Evolutionary conservation across 129 eudicot genomes (phyloP), one percentile per base, ranked within the genome.

Genomic region (Flaveria bidentis): DNA sequence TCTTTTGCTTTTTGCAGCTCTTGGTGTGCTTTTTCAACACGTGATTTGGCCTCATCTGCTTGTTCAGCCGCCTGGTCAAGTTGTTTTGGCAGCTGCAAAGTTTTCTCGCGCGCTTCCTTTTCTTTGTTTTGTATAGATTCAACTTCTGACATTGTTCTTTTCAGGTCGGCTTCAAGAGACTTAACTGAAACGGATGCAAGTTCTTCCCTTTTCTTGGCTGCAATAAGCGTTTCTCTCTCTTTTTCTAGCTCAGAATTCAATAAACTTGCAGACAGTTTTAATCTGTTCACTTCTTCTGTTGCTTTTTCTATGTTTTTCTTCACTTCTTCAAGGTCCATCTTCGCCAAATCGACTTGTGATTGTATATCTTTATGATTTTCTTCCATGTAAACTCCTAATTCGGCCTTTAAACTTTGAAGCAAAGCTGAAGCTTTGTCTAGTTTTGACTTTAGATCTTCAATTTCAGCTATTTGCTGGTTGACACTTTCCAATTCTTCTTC

Each of bases 311-410:
- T 83, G 64, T 84, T 87, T 64, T 72, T 83, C 76, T 88, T 88
- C 74, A 87, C 86, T 82, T 88, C 88, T 78, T 93, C 84, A 8
- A 90, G 96, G 65, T 88, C 87, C 78, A 41, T 85, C 80, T 82
- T 86, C 13, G 93, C 88, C 5, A 45, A 71, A 52, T 80, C 82
- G 14, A 83, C 63, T 5, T 92, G 84, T 41, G 73, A 87, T 81
- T 90, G 86, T 51, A 85, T 86, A 9, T 83, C 86, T 22, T 55
- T 76, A 51, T 77, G 39, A 16, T 91, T 83, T 72, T 91, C 81
- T 53, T 85, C 97, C 96, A 88, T 88, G 75, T 92, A 92, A 56
- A 85, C 85, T n/a, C 86, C 96, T 63, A 92, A 71, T 76, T 93
- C 96, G 13, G 75, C 71, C 77, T 90, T 88, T 36, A 93, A 64